Base-by-base conservation (phyloP, 2,329 filamentous ascomycete genomes). In the Ceratocystis eucalypticola region DNA sequence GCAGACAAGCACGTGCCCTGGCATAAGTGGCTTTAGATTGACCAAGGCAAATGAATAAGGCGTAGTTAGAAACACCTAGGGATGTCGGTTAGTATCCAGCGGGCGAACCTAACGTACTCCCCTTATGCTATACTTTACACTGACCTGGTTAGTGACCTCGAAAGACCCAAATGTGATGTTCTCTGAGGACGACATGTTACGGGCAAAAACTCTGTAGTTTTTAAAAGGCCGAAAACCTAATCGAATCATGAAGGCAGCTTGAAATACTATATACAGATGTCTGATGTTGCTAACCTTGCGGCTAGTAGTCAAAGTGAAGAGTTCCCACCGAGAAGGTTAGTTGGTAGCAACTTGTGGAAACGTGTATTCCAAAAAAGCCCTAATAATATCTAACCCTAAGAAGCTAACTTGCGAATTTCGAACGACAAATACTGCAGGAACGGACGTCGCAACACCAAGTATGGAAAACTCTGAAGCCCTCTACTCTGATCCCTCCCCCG, bases 21-120 rank as follows among this genome's bases (percentile, higher is more conserved):
- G 91, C 1, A 96, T 82, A 46, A 99, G 84, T 28, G 94, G 94
- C 77, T 96, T 96, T 74, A 97, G 84, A 77, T 99, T 99, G 67
- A 97, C 92, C 69, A 97, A 81, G 65, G 90, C 91, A 78, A 91
- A 96, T 71, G 87, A 89, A 72, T 88, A 81, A 0, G 83, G 80
- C 1, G 92, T 96, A 70, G 81, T 80, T 76, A 95, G 84, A 79
- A 97, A 97, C 78, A 96, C 90, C 88, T 96, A 71, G 3, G 7
- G 28, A 37, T 53, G 33, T 28, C 4, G 48, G 55, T 48, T 50
- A 55, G 55, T 25, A 25, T 30, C 8, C 3, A 25, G 20, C 25
- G 20, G 20, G 7, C 48, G 1, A 37, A 30, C 17, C 61, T 25
- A 33, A 2, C n/a, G 41, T 48, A 12, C 1, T 20, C 10, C 37